Evolutionary conservation across 768 basidiomycete genomes (phyloP).

Genomic region (Lentinula aciculospora): DNA sequence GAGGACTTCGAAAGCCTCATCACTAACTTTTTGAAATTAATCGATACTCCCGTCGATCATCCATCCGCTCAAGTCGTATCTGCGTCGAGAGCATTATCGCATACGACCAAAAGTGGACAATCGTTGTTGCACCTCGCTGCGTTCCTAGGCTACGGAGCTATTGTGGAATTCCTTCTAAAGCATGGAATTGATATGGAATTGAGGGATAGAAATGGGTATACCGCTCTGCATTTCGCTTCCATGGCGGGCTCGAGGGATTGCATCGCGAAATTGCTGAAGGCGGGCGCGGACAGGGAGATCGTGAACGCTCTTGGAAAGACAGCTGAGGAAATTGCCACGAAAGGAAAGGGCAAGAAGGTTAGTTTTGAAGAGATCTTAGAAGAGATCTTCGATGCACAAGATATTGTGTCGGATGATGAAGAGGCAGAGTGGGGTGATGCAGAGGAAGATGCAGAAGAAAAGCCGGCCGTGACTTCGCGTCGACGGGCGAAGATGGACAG

Average conservation of each 20-base stretch:
- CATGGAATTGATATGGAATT: constrained; percentile 75
- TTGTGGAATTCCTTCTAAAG: constrained; percentile 66
- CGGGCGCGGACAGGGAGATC: constrained; percentile 75
- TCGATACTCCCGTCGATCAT: constrained; percentile 58
- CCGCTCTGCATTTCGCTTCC: constrained; percentile 83
- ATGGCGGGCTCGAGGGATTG: constrained; percentile 60
- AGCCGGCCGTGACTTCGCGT: constrained; percentile 13
- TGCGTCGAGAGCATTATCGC: constrained; percentile 57
- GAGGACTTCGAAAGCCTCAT: constrained; percentile 72
- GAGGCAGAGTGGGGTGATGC: constrained; percentile 67
- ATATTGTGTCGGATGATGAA: constrained; percentile 24
- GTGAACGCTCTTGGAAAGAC: constrained; percentile 70
- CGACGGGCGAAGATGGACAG: constrained; percentile 21
- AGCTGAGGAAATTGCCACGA: constrained; percentile 46
- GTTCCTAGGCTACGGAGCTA: constrained; percentile 67
- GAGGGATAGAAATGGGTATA: constrained; percentile 87
- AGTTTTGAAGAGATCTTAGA: constrained; percentile 1
- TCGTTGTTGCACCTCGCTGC: constrained; percentile 86
- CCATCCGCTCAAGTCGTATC: constrained; percentile 35
- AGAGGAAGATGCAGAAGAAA: constrained; percentile 56
- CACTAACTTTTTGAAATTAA: constrained; percentile 72
- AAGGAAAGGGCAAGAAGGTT: background rate
- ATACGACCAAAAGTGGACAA: constrained; percentile 67
- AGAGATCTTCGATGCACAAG: background rate
- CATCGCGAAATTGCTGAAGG: constrained; percentile 60